Evolutionary conservation across 345 rosid genomes (phyloP).

Genomic region (Anastatica hierochuntica): DNA sequence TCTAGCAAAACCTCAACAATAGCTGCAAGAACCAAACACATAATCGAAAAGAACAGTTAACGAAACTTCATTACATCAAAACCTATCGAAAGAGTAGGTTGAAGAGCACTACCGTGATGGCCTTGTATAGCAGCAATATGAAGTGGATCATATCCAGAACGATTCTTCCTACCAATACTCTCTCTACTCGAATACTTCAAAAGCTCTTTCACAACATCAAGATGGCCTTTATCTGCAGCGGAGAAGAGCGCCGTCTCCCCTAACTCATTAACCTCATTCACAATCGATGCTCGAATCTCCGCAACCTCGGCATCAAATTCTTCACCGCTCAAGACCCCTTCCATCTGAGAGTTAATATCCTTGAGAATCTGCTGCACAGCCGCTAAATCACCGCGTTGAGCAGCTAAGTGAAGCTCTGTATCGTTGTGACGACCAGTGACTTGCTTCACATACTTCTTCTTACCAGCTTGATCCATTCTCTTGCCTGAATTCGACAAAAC

Average conservation of each 20-base stretch:
- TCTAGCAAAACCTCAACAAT: conserved; percentile 81
- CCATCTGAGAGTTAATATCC: conserved; percentile 61
- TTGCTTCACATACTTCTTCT: conserved; percentile 86
- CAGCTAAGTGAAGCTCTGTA: conserved; percentile 79
- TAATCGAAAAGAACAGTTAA: no score
- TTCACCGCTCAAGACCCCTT: conserved; percentile 51
- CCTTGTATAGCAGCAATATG: conserved; percentile 85
- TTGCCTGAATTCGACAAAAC: conserved; percentile 73
- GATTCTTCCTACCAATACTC: conserved; percentile 63
- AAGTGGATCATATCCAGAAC: conserved; percentile 69
- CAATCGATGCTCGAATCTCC: conserved; percentile 70
- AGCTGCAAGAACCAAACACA: conserved; percentile 43
- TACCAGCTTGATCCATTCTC: conserved; percentile 78
- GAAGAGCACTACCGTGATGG: conserved; percentile 60
- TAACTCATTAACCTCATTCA: conserved; percentile 87
- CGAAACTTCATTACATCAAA: neutral
- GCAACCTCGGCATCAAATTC: conserved; percentile 72
- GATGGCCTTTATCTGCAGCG: conserved; percentile 88
- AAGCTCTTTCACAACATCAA: conserved; percentile 79
- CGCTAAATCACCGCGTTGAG: conserved; percentile 70
- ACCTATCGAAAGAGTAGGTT: neutral
- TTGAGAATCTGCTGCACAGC: conserved; percentile 68
- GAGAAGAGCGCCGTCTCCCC: conserved; percentile 82
- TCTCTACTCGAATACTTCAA: conserved; percentile 73
- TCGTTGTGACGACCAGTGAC: conserved; percentile 85